Conservation (phyloP, 2,329 filamentous ascomycete genomes). For the Aureobasidium sp. region DNA sequence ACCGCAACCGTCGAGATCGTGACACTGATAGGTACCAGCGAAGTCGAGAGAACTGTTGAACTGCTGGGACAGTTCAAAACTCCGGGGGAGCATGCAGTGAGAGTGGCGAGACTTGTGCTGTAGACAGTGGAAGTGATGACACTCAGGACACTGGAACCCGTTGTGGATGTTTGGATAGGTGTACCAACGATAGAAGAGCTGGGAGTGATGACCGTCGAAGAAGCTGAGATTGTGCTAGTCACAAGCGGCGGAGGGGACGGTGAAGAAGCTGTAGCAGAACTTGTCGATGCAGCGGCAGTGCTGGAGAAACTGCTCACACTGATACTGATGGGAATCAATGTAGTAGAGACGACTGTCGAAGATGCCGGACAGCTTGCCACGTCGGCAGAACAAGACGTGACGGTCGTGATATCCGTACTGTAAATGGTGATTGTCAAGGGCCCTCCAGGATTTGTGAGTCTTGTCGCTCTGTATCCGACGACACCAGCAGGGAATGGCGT, state of each 20-base stretch:
- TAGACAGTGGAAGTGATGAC: slow-evolving; percentile 19
- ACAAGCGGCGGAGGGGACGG: not conserved
- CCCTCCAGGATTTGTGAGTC: not conserved
- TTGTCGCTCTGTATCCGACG: not conserved
- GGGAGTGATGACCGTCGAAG: too few relatives aligned
- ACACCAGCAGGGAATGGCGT: slow-evolving; percentile 9
- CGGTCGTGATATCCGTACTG: slow-evolving; percentile 14
- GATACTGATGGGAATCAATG: not conserved
- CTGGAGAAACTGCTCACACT: slow-evolving; percentile 20
- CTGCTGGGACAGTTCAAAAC: slow-evolving; percentile 19
- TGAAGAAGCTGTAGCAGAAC: too few relatives aligned
- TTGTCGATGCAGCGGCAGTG: not conserved
- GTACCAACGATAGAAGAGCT: slow-evolving; percentile 1
- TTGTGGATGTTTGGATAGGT: not conserved
- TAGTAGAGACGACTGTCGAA: slow-evolving; percentile 11
- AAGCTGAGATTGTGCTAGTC: not conserved
- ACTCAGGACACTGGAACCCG: not conserved
- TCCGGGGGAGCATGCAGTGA: slow-evolving; percentile 18
- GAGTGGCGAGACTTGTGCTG: slow-evolving; percentile 15
- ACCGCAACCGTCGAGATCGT: not conserved
- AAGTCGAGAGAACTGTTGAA: not conserved
- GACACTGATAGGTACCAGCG: not conserved
- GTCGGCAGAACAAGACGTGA: slow-evolving; percentile 11
- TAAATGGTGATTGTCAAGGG: slow-evolving; percentile 10
- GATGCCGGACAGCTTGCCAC: slow-evolving; percentile 14